phyloP scores from a whole-genome alignment of 2,329 filamentous ascomycete genomes.

The Conoideocrella luteorostrata region DNA sequence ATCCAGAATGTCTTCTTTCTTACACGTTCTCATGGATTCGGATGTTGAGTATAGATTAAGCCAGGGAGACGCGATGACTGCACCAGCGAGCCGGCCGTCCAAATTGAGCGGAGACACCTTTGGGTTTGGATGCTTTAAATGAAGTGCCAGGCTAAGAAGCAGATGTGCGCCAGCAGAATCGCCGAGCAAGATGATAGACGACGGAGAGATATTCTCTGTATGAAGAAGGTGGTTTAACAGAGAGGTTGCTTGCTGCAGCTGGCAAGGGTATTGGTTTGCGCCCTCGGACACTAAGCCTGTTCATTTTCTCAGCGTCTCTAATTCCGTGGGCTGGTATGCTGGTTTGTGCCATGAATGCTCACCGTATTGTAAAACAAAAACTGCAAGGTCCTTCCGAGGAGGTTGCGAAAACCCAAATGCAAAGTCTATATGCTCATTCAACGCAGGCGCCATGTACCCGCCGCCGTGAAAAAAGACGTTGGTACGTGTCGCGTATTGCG shows the following conservation, averaged over 20 bases:
- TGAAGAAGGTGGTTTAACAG: slow-evolving; percentile 4
- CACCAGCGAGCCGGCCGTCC: slow-evolving; percentile 2
- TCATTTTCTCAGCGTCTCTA: not conserved
- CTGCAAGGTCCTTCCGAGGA: not conserved
- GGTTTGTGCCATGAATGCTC: too few relatives aligned
- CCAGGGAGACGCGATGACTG: slow-evolving; percentile 7
- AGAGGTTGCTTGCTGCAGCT: slow-evolving; percentile 6
- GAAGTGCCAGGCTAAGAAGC: slow-evolving; percentile 4
- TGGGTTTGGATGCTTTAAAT: slow-evolving; percentile 5
- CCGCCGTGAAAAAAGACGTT: slow-evolving; percentile 7
- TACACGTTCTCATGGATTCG: not conserved
- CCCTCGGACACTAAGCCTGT: not conserved
- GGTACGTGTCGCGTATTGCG: not conserved
- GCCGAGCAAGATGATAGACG: slow-evolving; percentile 6
- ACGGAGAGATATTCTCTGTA: not conserved
- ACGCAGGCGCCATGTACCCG: slow-evolving; percentile 5
- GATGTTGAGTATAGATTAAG: not conserved
- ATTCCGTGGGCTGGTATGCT: too few relatives aligned
- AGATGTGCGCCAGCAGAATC: slow-evolving; percentile 9
- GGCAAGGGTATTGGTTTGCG: slow-evolving; percentile 6
- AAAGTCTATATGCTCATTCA: slow-evolving; percentile 4
- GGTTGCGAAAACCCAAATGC: slow-evolving; percentile 2
- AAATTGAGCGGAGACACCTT: not conserved
- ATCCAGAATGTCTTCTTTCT: slow-evolving; percentile 2
- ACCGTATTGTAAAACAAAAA: slow-evolving; percentile 6